These are phyloP conservation scores for Polytrichum commune DNA, from an alignment of 225 moss, liverwort and hornwort genomes.

Conservation along the genomic window DNA sequence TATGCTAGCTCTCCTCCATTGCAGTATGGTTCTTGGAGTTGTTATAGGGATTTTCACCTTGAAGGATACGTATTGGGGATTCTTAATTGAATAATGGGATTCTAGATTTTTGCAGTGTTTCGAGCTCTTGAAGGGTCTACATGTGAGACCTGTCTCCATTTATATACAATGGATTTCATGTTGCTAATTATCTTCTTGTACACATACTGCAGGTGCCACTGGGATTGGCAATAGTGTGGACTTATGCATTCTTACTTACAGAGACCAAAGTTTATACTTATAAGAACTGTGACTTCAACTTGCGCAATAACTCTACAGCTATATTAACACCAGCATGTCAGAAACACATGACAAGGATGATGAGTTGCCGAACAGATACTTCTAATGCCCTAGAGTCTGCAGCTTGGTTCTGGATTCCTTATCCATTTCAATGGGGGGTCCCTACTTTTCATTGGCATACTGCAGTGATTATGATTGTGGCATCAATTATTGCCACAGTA, in stretches of 20 bases:
- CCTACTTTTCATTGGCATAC: slow-evolving; percentile 80
- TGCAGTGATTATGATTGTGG: slow-evolving; percentile 80
- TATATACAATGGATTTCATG: not conserved
- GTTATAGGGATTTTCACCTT: too few relatives aligned
- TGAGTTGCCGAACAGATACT: slow-evolving; percentile 72
- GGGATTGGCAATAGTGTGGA: slow-evolving; percentile 79
- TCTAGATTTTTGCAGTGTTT: too few relatives aligned
- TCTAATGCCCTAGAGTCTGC: slow-evolving; percentile 58
- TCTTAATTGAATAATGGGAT: too few relatives aligned
- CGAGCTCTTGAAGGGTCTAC: too few relatives aligned
- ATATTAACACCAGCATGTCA: slow-evolving; percentile 40
- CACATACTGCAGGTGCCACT: slow-evolving; percentile 64
- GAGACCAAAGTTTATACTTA: slow-evolving; percentile 75
- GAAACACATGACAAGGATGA: slow-evolving; percentile 59
- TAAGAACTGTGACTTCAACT: slow-evolving; percentile 53
- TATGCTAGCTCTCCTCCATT: too few relatives aligned
- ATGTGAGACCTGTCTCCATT: too few relatives aligned
- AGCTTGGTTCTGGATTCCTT: slow-evolving; percentile 84
- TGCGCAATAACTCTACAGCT: slow-evolving; percentile 35
- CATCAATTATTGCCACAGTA: slow-evolving; percentile 74
- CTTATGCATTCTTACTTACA: slow-evolving; percentile 84
- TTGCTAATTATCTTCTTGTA: not conserved
- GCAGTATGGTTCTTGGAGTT: too few relatives aligned
- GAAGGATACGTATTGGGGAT: too few relatives aligned
- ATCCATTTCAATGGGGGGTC: slow-evolving; percentile 93